Evolutionary conservation across 1,284 basidiomycete genomes (phyloP), one percentile per base, ranked within the genome.

Genomic region (Pseudozyma thailandica): DNA sequence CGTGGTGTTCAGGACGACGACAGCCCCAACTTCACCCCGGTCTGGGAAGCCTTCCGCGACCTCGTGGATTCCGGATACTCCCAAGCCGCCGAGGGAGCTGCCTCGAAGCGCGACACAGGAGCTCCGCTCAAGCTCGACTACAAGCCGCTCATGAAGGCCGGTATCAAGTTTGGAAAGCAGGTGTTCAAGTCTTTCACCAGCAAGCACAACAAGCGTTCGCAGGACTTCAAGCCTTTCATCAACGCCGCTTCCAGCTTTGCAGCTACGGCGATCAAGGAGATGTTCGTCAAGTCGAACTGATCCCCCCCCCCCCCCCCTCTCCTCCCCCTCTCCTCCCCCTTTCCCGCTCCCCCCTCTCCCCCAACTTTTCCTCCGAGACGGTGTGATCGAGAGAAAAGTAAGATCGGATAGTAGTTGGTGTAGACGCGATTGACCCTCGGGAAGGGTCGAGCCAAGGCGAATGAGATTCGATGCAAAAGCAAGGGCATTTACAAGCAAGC

Each of bases 181-280:
- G 45, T 71, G 35, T 71, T 64, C 57, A 52, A 60, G 46, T 60
- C 68, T 25, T 64, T 74, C 52, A 63, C 65, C 44, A 52, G 52
- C 26, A 30, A 42, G 28, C 69, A 74, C 44, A 43, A 45, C 33
- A 71, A 71, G 68, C 61, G 68, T 16, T 60, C 68, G 84, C 44
- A 54, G 21, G 75, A 77, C 33, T 62, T 62, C 45, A 93, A 93
- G 56, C 92, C 92, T 6, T 86, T 94, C 16, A 92, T 92, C 75
- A 92, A 94, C 82, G 89, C 92, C 1, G 68, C 68, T 21, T 56
- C 53, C 53, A 60, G 27, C 31, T 71, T 71, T 55, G 61, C 68
- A 28, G 25, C 33, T 38, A 60, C 56, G 6, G 68, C 68, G 10
- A 48, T 71, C 49, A 59, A 61, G 47, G 68, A 71, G 55, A 60